Base-by-base conservation (phyloP, 2,329 filamentous ascomycete genomes). In the Fusarium sp. region DNA sequence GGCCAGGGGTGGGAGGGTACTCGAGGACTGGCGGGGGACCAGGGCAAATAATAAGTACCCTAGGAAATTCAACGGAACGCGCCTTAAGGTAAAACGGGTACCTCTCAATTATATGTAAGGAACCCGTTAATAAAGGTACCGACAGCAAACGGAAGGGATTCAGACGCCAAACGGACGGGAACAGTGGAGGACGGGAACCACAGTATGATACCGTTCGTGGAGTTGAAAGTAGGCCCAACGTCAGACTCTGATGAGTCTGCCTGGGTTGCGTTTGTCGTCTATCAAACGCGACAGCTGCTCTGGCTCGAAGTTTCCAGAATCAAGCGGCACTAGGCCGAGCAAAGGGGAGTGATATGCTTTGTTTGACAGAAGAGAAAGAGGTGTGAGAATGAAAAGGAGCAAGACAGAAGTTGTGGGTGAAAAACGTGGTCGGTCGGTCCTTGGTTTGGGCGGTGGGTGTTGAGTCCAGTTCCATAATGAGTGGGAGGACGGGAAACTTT, bases 381-480 rank as follows among this genome's bases (percentile, higher is more conserved):
- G 45, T 52, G 60, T 59, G 67, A 54, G 68, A 68, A 55, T 62
- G 61, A 61, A 70, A 65, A 65, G 52, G 67, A 67, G 54, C 66
- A 67, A 54, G 67, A 67, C 62, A 68, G 52, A 65, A 54, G 59
- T 65, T 64, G 64, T 71, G 68, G 63, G 65, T 24, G 30, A 66
- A 71, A 71, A 71, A 71, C 64, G 69, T 71, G 67, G 67, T 69
- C 65, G 63, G 58, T 69, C 61, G 63, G 58, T 69, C 61, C 65
- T 58, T 63, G 56, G 48, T 69, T 58, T 70, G 67, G 64, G 68
- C 60, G 68, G 68, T 71, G 60, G 68, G 58, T 64, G 30, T 52
- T 58, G 61, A 38, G 57, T 46, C 46, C 16, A 25, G 46, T 63
- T n/a, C 34, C 34, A 38, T 38, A 38, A 38, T 54, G 41, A 61